A percentile compares a stretch with the other conserved stretches of the same genome.
Evolutionary conservation across 441 rosid genomes (phyloP).

Genomic region (Syzygium malaccense): DNA sequence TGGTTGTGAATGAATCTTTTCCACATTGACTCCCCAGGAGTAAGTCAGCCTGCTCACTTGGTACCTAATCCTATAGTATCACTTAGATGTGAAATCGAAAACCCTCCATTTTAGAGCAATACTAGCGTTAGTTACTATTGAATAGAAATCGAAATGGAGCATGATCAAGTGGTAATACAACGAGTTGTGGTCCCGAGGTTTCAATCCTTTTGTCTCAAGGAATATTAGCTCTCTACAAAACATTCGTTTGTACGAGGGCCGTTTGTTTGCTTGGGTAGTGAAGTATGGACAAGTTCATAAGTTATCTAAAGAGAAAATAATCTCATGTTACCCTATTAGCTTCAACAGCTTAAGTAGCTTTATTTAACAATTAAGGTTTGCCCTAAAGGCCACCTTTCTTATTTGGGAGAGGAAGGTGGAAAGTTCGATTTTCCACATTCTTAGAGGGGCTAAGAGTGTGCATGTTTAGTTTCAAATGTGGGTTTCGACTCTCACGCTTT

Average conservation of each 20-base stretch:
- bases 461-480: no score
- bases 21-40: neutral
- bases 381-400: no score
- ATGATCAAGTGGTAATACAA: neutral
- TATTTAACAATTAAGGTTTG: no score
- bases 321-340: no score
- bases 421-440: no score
- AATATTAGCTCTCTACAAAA: neutral
- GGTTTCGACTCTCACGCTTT: no score
- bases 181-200: neutral
- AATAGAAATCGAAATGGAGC: neutral
- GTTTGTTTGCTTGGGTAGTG: neutral
- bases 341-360: no score
- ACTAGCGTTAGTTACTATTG: neutral
- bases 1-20: neutral
- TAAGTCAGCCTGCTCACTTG: neutral
- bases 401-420: no score
- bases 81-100: neutral
- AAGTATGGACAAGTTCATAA: no score
- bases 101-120: neutral
- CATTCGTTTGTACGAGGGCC: neutral
- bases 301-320: no score
- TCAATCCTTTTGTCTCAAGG: neutral
- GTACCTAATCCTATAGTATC: neutral
- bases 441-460: no score